A percentile compares a stretch with the other conserved stretches of the same genome.
Conservation (phyloP, 805 yeast species). For the Metschnikowia proteae region DNA sequence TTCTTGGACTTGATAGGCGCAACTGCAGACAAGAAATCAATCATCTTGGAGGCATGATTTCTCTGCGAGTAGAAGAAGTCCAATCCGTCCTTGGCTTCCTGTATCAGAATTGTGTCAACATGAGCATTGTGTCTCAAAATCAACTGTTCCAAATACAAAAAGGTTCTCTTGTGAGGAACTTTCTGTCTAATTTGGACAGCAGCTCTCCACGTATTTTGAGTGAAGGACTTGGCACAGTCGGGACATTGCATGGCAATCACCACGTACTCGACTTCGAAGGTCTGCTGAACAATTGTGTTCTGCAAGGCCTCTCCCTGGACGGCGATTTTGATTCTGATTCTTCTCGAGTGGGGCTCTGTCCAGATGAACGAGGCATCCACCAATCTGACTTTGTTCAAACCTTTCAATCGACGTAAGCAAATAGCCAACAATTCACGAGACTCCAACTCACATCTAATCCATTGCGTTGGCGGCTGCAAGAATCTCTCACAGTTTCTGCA, state of each 20-base stretch:
- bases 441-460: slow-evolving; percentile 89
- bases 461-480: slow-evolving; percentile 89
- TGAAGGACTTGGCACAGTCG: slow-evolving; percentile 96
- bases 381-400: slow-evolving; percentile 78
- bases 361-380: slow-evolving; percentile 94
- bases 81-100: slow-evolving; percentile 89
- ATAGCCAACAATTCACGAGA: slow-evolving; percentile 89
- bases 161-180: slow-evolving; percentile 94
- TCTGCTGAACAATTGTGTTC: slow-evolving; percentile 88
- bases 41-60: slow-evolving; percentile 90
- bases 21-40: slow-evolving; percentile 81
- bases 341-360: slow-evolving; percentile 99
- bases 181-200: slow-evolving; percentile 97
- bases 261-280: slow-evolving; percentile 88
- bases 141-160: slow-evolving; percentile 90
- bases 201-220: slow-evolving; percentile 98
- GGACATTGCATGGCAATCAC: slow-evolving; percentile 97
- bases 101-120: slow-evolving; percentile 86
- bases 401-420: slow-evolving; percentile 83
- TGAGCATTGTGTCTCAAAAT: slow-evolving; percentile 92
- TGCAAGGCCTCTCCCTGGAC: slow-evolving; percentile 96
- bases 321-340: slow-evolving; percentile 85
- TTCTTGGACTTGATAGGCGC: slow-evolving; percentile 80
- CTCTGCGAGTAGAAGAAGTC: slow-evolving; percentile 88
- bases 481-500: slow-evolving; percentile 97